Base-by-base conservation (phyloP, 2,329 filamentous ascomycete species). In the Metarhizium anisopliae region DNA sequence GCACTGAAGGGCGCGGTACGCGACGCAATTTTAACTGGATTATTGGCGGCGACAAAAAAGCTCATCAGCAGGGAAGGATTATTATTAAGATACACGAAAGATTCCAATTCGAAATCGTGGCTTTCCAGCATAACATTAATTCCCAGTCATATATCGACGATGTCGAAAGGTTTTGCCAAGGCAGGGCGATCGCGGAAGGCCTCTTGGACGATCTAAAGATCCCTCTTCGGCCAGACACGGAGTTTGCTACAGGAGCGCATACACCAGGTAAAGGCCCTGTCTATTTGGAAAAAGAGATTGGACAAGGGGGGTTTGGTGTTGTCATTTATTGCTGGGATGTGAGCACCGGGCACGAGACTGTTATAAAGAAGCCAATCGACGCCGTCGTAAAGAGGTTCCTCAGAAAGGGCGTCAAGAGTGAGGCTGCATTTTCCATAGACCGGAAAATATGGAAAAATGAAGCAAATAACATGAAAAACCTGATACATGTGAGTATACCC, bases 321-420 rank as follows among this genome's bases (percentile, higher is more conserved):
- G 61, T 60, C 25, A 58, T 43, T 16, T 55, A 58, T 60, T 25
- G 38, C 29, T 65, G 61, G 61, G 57, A 66, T 40, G 63, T 65
- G 50, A 65, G 62, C 32, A 58, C 53, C 20, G 62, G 61, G 18
- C 43, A 52, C 16, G 57, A 60, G 51, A 55, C 49, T 58, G 66
- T 59, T 25, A n/a, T 61, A 3, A 67, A 67, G 52, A 20, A 57
- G 56, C 62, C 64, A 18, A 2, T 1, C 16, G 40, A 14, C 6
- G 4, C 1, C 8, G 30, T 25, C 0, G 38, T 56, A 14, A 52
- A 32, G 13, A 51, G 35, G 30, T 14, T 58, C 20, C n/a, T 32
- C 50, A 30, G 42, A 18, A 14, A 8, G 8, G 51, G 11, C 5
- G 66, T 61, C 63, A 30, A 29, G 25, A 57, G 51, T 7, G 63